These are phyloP conservation scores for Starmerella stigmatis DNA, from an alignment of 805 yeast genomes.

Conservation along the genomic window DNA sequence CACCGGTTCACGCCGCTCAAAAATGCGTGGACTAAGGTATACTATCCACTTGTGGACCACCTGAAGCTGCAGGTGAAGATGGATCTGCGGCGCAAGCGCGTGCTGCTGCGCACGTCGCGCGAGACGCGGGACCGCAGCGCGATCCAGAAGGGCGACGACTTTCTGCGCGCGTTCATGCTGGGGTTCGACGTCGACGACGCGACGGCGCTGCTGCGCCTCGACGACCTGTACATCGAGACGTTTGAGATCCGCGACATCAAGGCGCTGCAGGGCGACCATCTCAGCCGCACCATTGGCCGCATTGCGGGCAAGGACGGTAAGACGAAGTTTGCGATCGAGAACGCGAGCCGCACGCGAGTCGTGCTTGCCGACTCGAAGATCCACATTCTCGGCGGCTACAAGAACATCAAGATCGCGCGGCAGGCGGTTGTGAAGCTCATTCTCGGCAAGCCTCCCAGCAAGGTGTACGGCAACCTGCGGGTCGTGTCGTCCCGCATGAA, in stretches of 20 bases:
- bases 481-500: constrained; percentile 95
- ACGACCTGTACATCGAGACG: constrained; percentile 92
- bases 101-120: constrained; percentile 74
- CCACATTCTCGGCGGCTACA: constrained; percentile 93
- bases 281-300: constrained; percentile 97
- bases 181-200: constrained; percentile 98
- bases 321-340: constrained; percentile 96
- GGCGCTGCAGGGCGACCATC: constrained; percentile 89
- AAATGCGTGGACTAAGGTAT: constrained; percentile 82
- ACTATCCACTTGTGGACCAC: constrained; percentile 92
- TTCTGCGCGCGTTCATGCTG: constrained; percentile 84
- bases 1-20: constrained; percentile 94
- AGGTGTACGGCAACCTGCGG: constrained; percentile 93
- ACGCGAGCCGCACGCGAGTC: constrained; percentile 95
- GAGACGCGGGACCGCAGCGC: constrained; percentile 87
- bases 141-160: constrained; percentile 95
- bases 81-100: constrained; percentile 72
- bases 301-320: constrained; percentile 99
- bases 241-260: constrained; percentile 96
- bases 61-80: constrained; percentile 90
- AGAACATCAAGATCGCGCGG: constrained; percentile 97
- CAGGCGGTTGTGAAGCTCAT: constrained; percentile 90
- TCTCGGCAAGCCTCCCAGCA: constrained; percentile 97
- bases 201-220: constrained; percentile 83
- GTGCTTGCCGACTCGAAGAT: constrained; percentile 95